Conservation (phyloP, 257 asterid species). For the Fraxinus anomala region DNA sequence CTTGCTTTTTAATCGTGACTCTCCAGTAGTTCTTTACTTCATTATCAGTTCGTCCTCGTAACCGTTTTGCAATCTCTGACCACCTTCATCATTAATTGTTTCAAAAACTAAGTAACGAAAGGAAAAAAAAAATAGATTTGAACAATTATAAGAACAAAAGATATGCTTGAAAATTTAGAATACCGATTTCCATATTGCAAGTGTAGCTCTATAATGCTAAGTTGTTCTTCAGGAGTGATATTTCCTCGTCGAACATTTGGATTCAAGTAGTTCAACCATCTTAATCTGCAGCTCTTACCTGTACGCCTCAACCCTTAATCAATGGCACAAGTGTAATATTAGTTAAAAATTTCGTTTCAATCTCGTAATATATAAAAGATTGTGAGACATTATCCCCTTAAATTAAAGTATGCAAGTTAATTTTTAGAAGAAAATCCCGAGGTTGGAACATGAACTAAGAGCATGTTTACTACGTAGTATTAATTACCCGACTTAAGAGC, state of each 20-base stretch:
- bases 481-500: constrained; percentile 27
- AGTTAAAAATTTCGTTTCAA: too few relatives aligned
- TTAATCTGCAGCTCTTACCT: constrained; percentile 34
- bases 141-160: too few relatives aligned
- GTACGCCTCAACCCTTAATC: constrained; percentile 33
- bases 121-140: not conserved
- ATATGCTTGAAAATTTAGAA: not conserved
- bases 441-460: not conserved
- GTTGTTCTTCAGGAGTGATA: constrained; percentile 33
- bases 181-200: constrained; percentile 38
- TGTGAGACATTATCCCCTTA: too few relatives aligned
- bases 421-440: not conserved
- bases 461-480: too few relatives aligned
- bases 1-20: constrained; percentile 31
- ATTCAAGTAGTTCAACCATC: constrained; percentile 38
- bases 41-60: constrained; percentile 36
- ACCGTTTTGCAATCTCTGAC: constrained; percentile 33
- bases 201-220: constrained; percentile 30
- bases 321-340: not conserved
- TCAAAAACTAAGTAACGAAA: not conserved
- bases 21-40: constrained; percentile 45
- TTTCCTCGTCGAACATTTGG: constrained; percentile 33
- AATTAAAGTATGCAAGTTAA: not conserved
- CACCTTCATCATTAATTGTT: constrained; percentile 20
- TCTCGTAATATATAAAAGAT: too few relatives aligned